These are phyloP conservation scores for Alternaria triticimaculans DNA, from an alignment of 2,329 filamentous ascomycete genomes.

Conservation along the genomic window DNA sequence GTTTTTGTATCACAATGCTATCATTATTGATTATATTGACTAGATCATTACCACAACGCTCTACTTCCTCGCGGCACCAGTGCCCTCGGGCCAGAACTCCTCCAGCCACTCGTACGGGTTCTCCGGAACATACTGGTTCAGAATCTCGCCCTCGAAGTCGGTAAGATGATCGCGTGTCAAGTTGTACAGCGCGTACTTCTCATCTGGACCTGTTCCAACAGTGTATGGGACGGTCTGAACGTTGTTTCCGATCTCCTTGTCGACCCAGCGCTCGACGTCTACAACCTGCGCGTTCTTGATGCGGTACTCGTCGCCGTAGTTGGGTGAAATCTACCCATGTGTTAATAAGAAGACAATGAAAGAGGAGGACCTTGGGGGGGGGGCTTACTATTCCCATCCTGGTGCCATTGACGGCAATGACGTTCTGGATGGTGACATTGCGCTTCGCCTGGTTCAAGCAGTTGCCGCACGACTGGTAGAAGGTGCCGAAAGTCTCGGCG, in stretches of 20 bases:
- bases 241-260: constrained; percentile 37
- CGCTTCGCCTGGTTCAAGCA: constrained; percentile 37
- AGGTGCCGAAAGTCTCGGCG: constrained; percentile 34
- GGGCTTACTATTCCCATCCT: constrained; percentile 31
- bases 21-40: not conserved
- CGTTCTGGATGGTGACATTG: constrained; percentile 35
- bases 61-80: not conserved
- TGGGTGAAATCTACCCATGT: constrained; percentile 23
- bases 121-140: constrained; percentile 26
- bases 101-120: constrained; percentile 32
- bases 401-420: constrained; percentile 33
- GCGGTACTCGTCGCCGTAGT: constrained; percentile 35
- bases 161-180: constrained; percentile 31
- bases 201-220: constrained; percentile 32
- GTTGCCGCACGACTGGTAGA: constrained; percentile 35
- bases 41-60: not conserved
- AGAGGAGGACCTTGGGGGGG: not conserved
- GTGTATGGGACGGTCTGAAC: constrained; percentile 36
- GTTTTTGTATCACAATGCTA: too few species aligned
- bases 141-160: constrained; percentile 25
- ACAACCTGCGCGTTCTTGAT: constrained; percentile 29
- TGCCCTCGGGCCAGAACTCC: constrained; percentile 26
- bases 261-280: constrained; percentile 29
- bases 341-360: not conserved
- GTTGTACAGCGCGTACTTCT: constrained; percentile 37